A percentile compares a stretch with the other conserved stretches of the same genome.
phyloP scores from a whole-genome alignment of 2,329 filamentous ascomycete genomes.

The Mariannaea elegans region DNA sequence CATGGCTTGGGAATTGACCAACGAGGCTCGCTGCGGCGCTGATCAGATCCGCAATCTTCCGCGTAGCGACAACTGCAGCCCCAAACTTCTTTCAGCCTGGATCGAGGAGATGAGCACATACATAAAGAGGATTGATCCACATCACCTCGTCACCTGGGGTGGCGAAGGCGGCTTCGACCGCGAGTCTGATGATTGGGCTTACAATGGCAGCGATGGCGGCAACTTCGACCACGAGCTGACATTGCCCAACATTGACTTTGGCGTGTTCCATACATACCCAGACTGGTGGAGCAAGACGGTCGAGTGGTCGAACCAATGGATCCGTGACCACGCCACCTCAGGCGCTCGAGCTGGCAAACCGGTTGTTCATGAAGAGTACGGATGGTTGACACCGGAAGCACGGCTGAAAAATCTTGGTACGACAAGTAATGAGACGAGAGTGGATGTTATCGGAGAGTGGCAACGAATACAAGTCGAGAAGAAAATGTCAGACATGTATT shows the following conservation, averaged over 20 bases:
- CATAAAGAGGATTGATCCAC: slow-evolving; percentile 67
- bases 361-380: slow-evolving; percentile 59
- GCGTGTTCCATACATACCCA: slow-evolving; percentile 64
- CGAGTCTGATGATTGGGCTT: slow-evolving; percentile 53
- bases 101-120: slow-evolving; percentile 64
- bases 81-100: slow-evolving; percentile 67
- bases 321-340: slow-evolving; percentile 60
- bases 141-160: slow-evolving; percentile 70
- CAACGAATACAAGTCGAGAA: slow-evolving; percentile 58
- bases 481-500: slow-evolving; percentile 63
- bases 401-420: slow-evolving; percentile 53
- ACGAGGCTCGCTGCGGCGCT: slow-evolving; percentile 64
- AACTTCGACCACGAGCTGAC: slow-evolving; percentile 61
- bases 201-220: slow-evolving; percentile 59
- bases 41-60: slow-evolving; percentile 48
- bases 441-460: slow-evolving; percentile 59
- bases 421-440: slow-evolving; percentile 52
- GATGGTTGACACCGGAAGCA: slow-evolving; percentile 56
- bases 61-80: slow-evolving; percentile 59
- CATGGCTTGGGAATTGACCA: slow-evolving; percentile 74
- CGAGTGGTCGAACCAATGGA: slow-evolving; percentile 63
- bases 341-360: slow-evolving; percentile 55
- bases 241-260: slow-evolving; percentile 60
- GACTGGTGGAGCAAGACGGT: slow-evolving; percentile 65
- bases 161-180: slow-evolving; percentile 65